Evolutionary conservation across 352 stramenopile species (phyloP).

Genomic region (Globisporangium nodosum): DNA sequence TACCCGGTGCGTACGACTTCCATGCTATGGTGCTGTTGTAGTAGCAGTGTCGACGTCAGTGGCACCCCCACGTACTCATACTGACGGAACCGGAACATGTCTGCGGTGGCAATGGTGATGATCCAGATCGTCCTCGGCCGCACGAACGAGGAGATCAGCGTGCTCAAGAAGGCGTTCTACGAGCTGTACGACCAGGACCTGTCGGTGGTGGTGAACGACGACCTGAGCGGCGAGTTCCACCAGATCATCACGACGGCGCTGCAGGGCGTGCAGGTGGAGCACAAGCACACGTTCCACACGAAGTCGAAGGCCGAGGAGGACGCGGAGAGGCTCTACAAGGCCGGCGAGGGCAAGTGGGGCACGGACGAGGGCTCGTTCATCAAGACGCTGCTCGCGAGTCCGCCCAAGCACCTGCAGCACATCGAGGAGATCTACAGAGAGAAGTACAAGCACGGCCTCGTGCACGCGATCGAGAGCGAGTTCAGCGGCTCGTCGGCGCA

Average conservation of each 20-base stretch:
- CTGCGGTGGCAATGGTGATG: no score
- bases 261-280: constrained; percentile 45
- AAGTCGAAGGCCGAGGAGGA: no score
- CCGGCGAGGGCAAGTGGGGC: no score
- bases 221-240: constrained; percentile 59
- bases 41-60: no score
- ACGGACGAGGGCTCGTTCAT: no score
- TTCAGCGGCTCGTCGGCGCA: constrained; percentile 22
- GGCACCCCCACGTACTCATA: no score
- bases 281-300: constrained; percentile 44
- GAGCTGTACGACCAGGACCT: constrained; percentile 57
- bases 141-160: constrained; percentile 65
- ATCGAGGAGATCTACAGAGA: no score
- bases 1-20: constrained; percentile 6
- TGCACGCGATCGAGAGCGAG: constrained; percentile 55
- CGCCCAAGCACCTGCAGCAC: no score
- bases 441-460: constrained; percentile 46
- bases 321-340: no score
- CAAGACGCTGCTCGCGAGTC: no score
- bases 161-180: constrained; percentile 81
- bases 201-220: constrained; percentile 43
- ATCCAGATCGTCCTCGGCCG: constrained; percentile 54
- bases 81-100: no score
- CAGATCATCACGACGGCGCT: constrained; percentile 68
- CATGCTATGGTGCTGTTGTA: no score